Evolutionary conservation across 1,284 basidiomycete genomes (phyloP).

Genomic region (Moesziomyces parantarcticus): DNA sequence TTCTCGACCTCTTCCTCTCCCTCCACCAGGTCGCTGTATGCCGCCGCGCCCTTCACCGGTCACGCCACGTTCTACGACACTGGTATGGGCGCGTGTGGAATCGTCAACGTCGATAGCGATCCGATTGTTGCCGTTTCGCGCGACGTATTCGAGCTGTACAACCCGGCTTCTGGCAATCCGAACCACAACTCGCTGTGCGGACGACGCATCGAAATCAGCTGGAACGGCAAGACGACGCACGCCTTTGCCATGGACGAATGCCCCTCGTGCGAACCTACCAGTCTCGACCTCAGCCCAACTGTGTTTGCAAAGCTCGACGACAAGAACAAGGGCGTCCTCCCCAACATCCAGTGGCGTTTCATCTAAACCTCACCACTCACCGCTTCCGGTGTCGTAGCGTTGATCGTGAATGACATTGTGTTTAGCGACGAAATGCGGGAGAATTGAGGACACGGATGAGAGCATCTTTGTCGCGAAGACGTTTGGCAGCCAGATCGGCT

Average conservation of each 20-base stretch:
- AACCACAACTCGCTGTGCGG: constrained; percentile 71
- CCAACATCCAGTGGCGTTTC: constrained; percentile 50
- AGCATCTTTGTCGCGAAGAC: constrained; percentile 4
- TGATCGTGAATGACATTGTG: not conserved
- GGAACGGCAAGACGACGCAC: constrained; percentile 70
- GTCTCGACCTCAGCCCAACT: constrained; percentile 79
- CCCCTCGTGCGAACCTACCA: constrained; percentile 77
- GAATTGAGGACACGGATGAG: not conserved
- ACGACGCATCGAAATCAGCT: constrained; percentile 74
- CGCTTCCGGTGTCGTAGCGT: not conserved
- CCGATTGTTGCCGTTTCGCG: constrained; percentile 50
- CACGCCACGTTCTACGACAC: constrained; percentile 43
- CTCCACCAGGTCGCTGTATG: constrained; percentile 19
- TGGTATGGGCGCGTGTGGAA: constrained; percentile 45
- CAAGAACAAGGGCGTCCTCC: constrained; percentile 44
- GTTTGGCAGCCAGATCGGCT: constrained; percentile 13
- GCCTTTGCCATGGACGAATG: constrained; percentile 79
- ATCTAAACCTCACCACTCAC: not conserved
- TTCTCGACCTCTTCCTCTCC: constrained; percentile 14
- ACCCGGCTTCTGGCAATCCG: constrained; percentile 26
- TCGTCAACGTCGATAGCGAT: constrained; percentile 23
- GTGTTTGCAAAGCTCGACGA: constrained; percentile 73
- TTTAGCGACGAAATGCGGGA: not conserved
- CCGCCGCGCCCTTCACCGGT: constrained; percentile 22
- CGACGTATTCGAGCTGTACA: constrained; percentile 52